These are phyloP conservation scores for Helotiales sp. DNA, from an alignment of 2,329 filamentous ascomycete species.

Conservation along the genomic window DNA sequence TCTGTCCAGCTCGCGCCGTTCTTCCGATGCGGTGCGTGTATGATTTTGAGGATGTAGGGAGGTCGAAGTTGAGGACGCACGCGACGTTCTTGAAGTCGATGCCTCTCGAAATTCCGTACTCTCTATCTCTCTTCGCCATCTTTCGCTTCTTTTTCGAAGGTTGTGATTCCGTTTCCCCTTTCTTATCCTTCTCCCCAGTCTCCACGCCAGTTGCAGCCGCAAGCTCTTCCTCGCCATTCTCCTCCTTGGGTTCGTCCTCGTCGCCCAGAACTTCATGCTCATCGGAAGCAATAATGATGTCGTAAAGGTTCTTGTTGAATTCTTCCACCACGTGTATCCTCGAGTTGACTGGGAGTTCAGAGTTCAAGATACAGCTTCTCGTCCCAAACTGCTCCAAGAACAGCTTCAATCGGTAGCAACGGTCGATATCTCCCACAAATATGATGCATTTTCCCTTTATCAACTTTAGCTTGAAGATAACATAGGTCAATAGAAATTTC, in stretches of 20 bases:
- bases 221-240: constrained; percentile 42
- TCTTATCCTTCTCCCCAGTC: constrained; percentile 36
- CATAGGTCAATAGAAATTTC: constrained; percentile 90
- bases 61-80: constrained; percentile 95
- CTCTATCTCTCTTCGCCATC: constrained; percentile 71
- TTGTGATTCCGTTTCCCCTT: constrained; percentile 42
- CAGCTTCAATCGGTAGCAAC: constrained; percentile 89
- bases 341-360: constrained; percentile 90
- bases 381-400: constrained; percentile 98
- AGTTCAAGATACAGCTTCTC: constrained; percentile 90
- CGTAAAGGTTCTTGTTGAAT: constrained; percentile 96
- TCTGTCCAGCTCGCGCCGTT: constrained; percentile 87
- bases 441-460: constrained; percentile 91
- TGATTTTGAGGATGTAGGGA: constrained; percentile 84
- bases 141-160: constrained; percentile 69
- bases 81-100: constrained; percentile 97
- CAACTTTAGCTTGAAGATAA: constrained; percentile 93
- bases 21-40: constrained; percentile 98
- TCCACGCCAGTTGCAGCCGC: constrained; percentile 25
- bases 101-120: constrained; percentile 93
- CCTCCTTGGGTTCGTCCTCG: constrained; percentile 48
- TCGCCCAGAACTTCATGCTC: constrained; percentile 83
- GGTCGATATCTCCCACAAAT: constrained; percentile 85
- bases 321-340: constrained; percentile 94
- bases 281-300: constrained; percentile 96